phyloP scores from a whole-genome alignment of 2,329 filamentous ascomycete species.

The Pseudogymnoascus sp. region DNA sequence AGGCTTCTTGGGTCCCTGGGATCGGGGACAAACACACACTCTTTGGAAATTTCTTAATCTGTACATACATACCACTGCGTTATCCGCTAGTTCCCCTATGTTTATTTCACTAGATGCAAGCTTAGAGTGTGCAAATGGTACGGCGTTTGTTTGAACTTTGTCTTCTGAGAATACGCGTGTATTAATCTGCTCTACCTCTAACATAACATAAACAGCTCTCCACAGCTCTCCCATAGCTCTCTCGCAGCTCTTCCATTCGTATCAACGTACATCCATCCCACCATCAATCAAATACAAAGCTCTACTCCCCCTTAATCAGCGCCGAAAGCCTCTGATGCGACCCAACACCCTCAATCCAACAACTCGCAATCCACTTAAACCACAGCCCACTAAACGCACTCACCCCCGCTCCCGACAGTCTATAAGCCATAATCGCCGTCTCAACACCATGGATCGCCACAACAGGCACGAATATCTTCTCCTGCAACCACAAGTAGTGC shows the following conservation, averaged over 20 bases:
- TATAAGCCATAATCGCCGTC: constrained; percentile 4
- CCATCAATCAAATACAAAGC: neutral
- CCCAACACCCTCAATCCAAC: constrained; percentile 8
- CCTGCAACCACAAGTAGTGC: constrained; percentile 1
- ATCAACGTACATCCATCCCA: neutral
- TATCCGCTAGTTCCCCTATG: constrained; percentile 2
- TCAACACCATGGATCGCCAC: constrained; percentile 1
- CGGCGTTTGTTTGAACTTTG: neutral
- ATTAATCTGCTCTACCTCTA: neutral
- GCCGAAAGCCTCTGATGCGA: constrained; percentile 1
- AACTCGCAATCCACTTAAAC: constrained; percentile 7
- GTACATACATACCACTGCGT: neutral
- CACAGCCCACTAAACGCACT: neutral
- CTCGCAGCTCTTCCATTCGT: neutral
- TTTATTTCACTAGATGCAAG: neutral
- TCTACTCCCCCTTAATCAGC: neutral
- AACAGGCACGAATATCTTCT: neutral
- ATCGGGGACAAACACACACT: neutral
- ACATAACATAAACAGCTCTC: neutral
- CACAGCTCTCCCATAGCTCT: neutral
- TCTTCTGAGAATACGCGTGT: neutral
- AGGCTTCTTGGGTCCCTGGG: neutral
- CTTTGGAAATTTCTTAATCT: neutral
- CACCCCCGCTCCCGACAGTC: neutral
- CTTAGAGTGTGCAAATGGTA: neutral